Conservation (phyloP, 169 alveolate species). For the Plasmodium adleri region DNA sequence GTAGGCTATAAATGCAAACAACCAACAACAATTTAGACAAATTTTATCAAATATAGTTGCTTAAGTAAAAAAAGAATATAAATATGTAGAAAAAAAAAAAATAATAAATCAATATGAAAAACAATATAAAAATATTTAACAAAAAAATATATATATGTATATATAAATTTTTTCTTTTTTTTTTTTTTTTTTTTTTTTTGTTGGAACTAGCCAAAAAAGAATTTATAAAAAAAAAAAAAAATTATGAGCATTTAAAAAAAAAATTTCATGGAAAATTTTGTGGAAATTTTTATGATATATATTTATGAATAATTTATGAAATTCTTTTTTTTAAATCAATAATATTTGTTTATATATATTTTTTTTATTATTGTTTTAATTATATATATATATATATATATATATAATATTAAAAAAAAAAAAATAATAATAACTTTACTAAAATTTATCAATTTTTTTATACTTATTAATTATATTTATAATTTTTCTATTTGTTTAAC, state of each 20-base stretch:
- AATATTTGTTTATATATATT: too few relatives aligned
- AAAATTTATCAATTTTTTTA: constrained; percentile 1
- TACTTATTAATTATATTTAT: background rate
- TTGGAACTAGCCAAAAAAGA: too few relatives aligned
- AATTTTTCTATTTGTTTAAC: constrained; percentile 14
- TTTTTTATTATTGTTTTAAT: too few relatives aligned
- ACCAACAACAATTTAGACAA: constrained; percentile 76
- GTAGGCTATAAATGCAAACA: constrained; percentile 68
- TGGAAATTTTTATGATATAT: too few relatives aligned
- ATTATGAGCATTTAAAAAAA: too few relatives aligned
- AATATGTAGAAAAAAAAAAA: background rate
- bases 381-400: too few relatives aligned
- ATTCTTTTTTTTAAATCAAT: too few relatives aligned
- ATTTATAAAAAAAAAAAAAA: too few relatives aligned
- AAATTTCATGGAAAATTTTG: too few relatives aligned
- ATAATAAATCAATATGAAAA: background rate
- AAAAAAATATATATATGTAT: constrained; percentile 23
- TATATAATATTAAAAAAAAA: constrained; percentile 5
- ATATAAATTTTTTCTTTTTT: too few relatives aligned
- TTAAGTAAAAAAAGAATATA: constrained; percentile 1
- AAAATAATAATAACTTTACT: constrained; percentile 7
- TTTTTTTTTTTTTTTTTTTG: too few relatives aligned
- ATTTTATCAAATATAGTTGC: constrained; percentile 69
- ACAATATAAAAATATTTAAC: background rate
- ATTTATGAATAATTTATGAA: too few relatives aligned